Evolutionary conservation across 371 early-diverging fungal genomes (phyloP).

Genomic region (Catenaria anguillulae): DNA sequence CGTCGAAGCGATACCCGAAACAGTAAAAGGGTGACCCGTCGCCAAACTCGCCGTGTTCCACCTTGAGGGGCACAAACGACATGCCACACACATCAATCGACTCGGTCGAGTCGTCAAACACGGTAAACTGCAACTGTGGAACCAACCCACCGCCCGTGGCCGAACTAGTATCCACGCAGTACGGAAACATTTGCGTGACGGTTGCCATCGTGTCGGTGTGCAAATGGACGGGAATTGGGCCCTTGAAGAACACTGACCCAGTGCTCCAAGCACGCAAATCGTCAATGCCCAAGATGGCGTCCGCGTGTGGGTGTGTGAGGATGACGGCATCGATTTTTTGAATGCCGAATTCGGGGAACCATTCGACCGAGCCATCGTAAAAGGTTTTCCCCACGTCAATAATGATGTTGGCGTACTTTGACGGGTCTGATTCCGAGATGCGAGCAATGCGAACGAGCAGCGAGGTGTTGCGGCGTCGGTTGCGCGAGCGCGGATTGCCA

Average conservation of each 20-base stretch:
- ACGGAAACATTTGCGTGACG: constrained; percentile 64
- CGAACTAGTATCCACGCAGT: constrained; percentile 52
- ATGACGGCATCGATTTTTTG: constrained; percentile 63
- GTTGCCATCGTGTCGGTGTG: constrained; percentile 48
- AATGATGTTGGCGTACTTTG: constrained; percentile 64
- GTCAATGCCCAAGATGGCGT: constrained; percentile 77
- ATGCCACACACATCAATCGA: constrained; percentile 53
- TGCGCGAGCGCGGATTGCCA: constrained; percentile 46
- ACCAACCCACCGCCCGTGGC: constrained; percentile 91
- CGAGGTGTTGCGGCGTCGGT: constrained; percentile 64
- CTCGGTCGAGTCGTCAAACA: constrained; percentile 41
- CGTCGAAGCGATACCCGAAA: constrained; percentile 59
- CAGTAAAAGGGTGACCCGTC: constrained; percentile 55
- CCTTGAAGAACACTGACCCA: constrained; percentile 30
- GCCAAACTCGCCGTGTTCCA: constrained; percentile 55
- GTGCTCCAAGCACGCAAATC: constrained; percentile 74
- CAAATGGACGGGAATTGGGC: constrained; percentile 54
- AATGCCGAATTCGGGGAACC: constrained; percentile 48
- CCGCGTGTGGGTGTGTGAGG: constrained; percentile 90
- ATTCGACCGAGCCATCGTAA: constrained; percentile 53
- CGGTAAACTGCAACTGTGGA: constrained; percentile 52
- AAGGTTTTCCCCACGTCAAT: constrained; percentile 94
- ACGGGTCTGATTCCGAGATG: constrained; percentile 2
- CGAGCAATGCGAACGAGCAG: constrained; percentile 38
- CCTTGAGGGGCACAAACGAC: constrained; percentile 62